Conservation (phyloP, 345 rosid species). For the Gossypium arboreum region DNA sequence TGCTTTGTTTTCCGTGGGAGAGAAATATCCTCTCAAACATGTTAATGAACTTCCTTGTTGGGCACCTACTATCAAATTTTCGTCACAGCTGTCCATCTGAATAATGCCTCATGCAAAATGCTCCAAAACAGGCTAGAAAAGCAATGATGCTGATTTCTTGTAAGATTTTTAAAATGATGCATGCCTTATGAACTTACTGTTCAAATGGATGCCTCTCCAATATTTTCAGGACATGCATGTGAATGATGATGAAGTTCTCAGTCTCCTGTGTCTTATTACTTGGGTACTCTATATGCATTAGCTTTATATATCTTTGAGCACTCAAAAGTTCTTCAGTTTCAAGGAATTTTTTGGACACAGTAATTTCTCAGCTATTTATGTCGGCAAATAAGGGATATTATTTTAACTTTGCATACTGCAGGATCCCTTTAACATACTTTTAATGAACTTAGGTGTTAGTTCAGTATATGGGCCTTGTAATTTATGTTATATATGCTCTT, state of each 20-base stretch:
- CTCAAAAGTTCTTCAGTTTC: background rate
- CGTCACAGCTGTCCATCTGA: background rate
- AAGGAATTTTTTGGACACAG: background rate
- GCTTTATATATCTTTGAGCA: constrained; percentile 2
- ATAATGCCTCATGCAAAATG: background rate
- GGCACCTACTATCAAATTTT: background rate
- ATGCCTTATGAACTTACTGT: background rate
- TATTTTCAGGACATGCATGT: background rate
- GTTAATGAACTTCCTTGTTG: background rate
- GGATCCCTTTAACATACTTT: background rate
- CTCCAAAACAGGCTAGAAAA: background rate
- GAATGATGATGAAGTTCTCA: background rate
- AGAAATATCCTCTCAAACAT: background rate
- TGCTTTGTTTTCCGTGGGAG: background rate
- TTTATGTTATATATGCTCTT: background rate
- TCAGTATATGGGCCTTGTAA: background rate
- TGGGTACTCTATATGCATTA: background rate
- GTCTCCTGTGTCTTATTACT: background rate
- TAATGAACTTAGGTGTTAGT: background rate
- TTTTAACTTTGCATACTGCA: background rate
- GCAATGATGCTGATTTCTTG: background rate
- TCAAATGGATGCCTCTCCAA: background rate
- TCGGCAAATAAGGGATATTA: background rate
- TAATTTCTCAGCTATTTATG: background rate
- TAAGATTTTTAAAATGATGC: background rate